A percentile compares a stretch with the other conserved stretches of the same genome.
Conservation (phyloP, 1,284 basidiomycete genomes). For the Leccinum griseonigrum region DNA sequence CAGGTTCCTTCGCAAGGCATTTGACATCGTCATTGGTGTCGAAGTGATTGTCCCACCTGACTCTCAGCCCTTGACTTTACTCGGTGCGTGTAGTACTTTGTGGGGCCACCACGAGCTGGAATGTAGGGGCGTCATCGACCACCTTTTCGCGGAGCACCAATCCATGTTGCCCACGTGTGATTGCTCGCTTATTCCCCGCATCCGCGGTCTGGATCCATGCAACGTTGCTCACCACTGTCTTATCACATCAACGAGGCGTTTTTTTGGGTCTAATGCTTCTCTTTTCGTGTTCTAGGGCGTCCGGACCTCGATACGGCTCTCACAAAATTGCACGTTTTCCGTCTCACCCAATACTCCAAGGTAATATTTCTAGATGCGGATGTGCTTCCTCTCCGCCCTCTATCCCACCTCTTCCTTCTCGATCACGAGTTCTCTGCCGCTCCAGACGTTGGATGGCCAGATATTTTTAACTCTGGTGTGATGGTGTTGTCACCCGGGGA, state of each 20-base stretch:
- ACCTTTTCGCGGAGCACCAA: conserved; percentile 3
- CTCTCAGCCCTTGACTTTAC: conserved; percentile 64
- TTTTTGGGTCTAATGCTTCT: conserved; percentile 18
- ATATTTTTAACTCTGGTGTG: conserved; percentile 97
- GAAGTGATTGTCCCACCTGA: conserved; percentile 76
- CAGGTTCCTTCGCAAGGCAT: conserved; percentile 77
- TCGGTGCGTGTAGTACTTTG: conserved; percentile 55
- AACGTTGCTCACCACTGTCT: conserved; percentile 24
- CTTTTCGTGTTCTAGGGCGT: conserved; percentile 59
- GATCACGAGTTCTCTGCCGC: conserved; percentile 83
- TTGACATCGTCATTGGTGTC: conserved; percentile 87
- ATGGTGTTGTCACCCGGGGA: conserved; percentile 84
- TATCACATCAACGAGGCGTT: conserved; percentile 8
- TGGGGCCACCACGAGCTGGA: conserved; percentile 1
- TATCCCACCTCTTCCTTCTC: conserved; percentile 85
- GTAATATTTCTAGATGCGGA: conserved; percentile 97
- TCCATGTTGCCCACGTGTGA: conserved; percentile 9
- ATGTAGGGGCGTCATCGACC: background rate
- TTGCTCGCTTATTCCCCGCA: background rate
- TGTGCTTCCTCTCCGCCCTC: conserved; percentile 83
- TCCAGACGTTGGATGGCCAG: conserved; percentile 97
- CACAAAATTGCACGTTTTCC: conserved; percentile 95
- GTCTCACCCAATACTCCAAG: conserved; percentile 84
- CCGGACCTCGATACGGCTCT: conserved; percentile 89
- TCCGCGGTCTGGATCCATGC: conserved; percentile 10